Base-by-base conservation (phyloP, 768 basidiomycete species). In the Podaxis pistillaris region DNA sequence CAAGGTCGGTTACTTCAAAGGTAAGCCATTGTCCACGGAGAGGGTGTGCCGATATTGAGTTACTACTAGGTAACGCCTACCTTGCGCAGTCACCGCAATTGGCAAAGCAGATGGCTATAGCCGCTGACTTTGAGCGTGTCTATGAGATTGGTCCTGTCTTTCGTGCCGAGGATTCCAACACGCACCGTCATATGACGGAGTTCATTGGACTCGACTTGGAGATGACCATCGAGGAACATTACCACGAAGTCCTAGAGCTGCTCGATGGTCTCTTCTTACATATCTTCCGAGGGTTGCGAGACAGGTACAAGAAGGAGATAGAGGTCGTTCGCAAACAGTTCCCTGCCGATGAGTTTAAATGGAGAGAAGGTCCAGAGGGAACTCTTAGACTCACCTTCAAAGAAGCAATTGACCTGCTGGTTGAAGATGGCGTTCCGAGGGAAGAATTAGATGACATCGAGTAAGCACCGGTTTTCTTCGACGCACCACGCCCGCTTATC, bases 81-180 rank as follows among this genome's bases (percentile, higher is more conserved):
- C 84, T 99, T 44, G 97, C 97, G 19, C 97, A 99, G 74, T 95
- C 93, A 41, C 97, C 97, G 44, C 97, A 99, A 72, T 81, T 98
- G 15, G 93, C 95, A 56, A 99, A 99, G 76, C 97, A 99, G 77
- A 99, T 99, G 97, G 93, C 91, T 64, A 98, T 99, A 69, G 94
- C 97, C 37, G 95, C 94, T 58, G 97, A 98, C 77, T 95, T 98
- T 72, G 97, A 98, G 75, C 86, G 94, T 36, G 97, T 99, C 7
- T 99, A 96, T 76, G 97, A 99, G 77, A 94, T 99, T 64, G 97
- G 89, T 0, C 87, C 90, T 60, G 96, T 98, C 60, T 98, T 98
- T 82, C 93, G 97, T 65, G 97, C 97, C 15, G 97, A 98, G 76
- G 87, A 98, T 74, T 90, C 96, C 52, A 94, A 96, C 76, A 98